Evolutionary conservation across 2,329 filamentous ascomycete species (phyloP), one percentile per base, ranked within the genome.

Genomic region (Monilinia vaccinii-corymbosi): DNA sequence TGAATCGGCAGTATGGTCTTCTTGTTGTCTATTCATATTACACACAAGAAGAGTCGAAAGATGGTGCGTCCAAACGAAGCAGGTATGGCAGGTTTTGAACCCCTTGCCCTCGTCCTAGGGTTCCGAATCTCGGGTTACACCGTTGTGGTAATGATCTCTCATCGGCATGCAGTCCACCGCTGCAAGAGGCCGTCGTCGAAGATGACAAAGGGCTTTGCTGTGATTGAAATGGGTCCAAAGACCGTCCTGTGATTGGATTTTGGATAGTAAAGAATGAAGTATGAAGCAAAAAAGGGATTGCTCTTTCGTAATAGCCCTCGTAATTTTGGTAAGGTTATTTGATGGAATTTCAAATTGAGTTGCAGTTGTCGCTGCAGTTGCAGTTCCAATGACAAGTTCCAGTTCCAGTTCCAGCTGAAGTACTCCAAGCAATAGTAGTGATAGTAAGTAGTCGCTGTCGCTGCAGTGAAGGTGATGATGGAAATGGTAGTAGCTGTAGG

Each of bases 71-170:
- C 65, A 53, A 63, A 34, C 47, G 60, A 48, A 62, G 60, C 16
- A 44, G 23, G 32, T 59, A 55, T 28, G 63, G 60, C 60, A 61
- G 57, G 51, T 23, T 25, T 42, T 48, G 49, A 48, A 60, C n/a
- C 42, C 34, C 45, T 48, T 48, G 42, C 44, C 50, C 31, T 55
- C 25, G 42, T 23, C 28, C 28, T 51, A 31, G 46, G 46, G 56
- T n/a, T 61, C 62, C 55, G 61, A 59, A 21, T 65, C 58, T 60
- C 59, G 57, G 59, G 60, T 49, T 57, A 57, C 52, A 66, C 66
- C 64, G 66, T 64, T 61, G 38, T 55, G 61, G 63, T 65, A 53
- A 62, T 66, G 64, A 52, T 65, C 66, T 68, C 66, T 66, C 67
- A 68, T 68, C 32, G 58, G 59, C 62, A 51, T 61, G 62, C 64